Evolutionary conservation across 1,284 basidiomycete species (phyloP).

Genomic region (Marasmius tenuissimus): DNA sequence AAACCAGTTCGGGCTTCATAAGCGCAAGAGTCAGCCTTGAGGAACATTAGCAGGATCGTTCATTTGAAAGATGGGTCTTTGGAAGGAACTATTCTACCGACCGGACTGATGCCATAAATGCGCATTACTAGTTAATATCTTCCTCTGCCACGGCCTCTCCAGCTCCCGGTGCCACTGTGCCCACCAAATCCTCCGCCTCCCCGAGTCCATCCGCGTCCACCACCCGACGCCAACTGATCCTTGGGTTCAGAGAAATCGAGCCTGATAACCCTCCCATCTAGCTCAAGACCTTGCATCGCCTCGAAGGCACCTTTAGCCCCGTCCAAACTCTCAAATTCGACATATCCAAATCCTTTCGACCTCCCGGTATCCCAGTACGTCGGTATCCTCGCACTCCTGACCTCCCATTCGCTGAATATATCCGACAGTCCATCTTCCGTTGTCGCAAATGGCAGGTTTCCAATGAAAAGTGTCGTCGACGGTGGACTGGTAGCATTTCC

Average conservation of each 20-base stretch:
- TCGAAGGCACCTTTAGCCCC: constrained; percentile 83
- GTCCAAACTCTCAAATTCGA: constrained; percentile 86
- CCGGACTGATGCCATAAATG: too few species aligned
- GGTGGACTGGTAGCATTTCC: constrained; percentile 73
- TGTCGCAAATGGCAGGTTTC: constrained; percentile 83
- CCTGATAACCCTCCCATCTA: constrained; percentile 82
- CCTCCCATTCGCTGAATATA: constrained; percentile 88
- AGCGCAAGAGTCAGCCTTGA: too few species aligned
- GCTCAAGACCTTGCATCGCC: constrained; percentile 69
- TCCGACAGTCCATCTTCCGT: constrained; percentile 91
- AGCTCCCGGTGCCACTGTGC: constrained; percentile 34
- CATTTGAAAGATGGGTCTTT: too few species aligned
- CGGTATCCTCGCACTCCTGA: constrained; percentile 88
- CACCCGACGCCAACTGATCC: constrained; percentile 57
- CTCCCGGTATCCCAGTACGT: constrained; percentile 91
- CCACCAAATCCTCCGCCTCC: constrained; percentile 50
- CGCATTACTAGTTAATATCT: constrained; percentile 17
- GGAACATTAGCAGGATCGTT: too few species aligned
- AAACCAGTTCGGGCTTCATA: too few species aligned
- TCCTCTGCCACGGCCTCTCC: constrained; percentile 39
- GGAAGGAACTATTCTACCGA: too few species aligned
- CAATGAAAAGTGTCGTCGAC: constrained; percentile 84
- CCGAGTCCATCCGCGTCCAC: constrained; percentile 42
- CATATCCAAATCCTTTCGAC: constrained; percentile 96
- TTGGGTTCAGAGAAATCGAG: constrained; percentile 92